Conservation (phyloP, 164 flowering plant species). For the Vitis rotundifolia region DNA sequence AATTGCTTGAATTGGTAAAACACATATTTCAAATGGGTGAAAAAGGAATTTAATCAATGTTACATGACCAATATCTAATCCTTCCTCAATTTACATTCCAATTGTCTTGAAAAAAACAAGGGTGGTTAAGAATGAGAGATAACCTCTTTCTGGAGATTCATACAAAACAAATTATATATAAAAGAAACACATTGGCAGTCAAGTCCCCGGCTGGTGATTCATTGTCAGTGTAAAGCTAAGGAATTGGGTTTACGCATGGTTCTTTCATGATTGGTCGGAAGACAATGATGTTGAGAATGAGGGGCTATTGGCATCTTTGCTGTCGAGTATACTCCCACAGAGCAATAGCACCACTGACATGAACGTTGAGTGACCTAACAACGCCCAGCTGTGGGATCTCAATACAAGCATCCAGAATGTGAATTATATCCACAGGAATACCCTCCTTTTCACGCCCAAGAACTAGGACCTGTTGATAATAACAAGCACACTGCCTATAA, state of each 20-base stretch:
- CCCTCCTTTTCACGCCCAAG: conserved; percentile 99
- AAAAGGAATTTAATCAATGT: neutral
- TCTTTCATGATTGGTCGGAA: neutral
- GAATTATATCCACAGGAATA: conserved; percentile 93
- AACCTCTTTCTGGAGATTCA: too few species aligned
- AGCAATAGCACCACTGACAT: conserved; percentile 98
- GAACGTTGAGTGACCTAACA: conserved; percentile 95
- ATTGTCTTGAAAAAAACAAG: neutral
- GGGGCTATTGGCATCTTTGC: conserved; percentile 48
- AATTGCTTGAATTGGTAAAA: neutral
- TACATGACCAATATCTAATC: neutral
- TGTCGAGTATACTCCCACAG: conserved; percentile 97
- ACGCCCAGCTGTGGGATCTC: conserved; percentile 97
- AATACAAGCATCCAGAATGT: conserved; percentile 84
- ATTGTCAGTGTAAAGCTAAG: neutral
- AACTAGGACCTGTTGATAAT: conserved; percentile 70
- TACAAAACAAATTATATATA: neutral
- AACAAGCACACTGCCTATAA: neutral
- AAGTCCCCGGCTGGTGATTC: neutral
- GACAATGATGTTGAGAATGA: neutral
- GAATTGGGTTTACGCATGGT: neutral
- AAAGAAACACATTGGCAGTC: neutral
- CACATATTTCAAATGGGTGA: neutral
- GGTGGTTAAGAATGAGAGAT: neutral
- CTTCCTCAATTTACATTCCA: neutral